These are phyloP conservation scores for Aspergillus versicolor DNA, from an alignment of 2,329 filamentous ascomycete species.

Conservation along the genomic window DNA sequence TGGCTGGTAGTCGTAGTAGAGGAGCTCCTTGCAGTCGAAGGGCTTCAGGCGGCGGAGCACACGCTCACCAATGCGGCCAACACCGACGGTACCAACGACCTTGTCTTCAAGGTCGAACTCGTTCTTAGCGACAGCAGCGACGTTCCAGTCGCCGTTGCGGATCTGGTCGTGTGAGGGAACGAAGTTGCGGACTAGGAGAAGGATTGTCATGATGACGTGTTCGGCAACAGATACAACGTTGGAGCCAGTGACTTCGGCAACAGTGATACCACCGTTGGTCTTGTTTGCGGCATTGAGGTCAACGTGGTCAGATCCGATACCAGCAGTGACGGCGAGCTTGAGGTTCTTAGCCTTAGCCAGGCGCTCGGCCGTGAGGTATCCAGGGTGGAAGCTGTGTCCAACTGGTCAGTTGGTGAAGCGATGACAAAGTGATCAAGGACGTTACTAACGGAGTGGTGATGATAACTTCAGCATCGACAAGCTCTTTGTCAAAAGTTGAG, in stretches of 20 bases:
- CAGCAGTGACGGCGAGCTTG: slow-evolving; percentile 94
- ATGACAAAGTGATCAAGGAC: background rate
- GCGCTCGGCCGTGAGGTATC: slow-evolving; percentile 94
- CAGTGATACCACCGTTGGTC: slow-evolving; percentile 96
- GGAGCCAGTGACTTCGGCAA: slow-evolving; percentile 95
- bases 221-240: slow-evolving; percentile 98
- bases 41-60: slow-evolving; percentile 93
- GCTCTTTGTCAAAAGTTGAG: slow-evolving; percentile 92
- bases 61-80: slow-evolving; percentile 97
- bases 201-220: slow-evolving; percentile 99
- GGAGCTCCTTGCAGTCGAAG: slow-evolving; percentile 98
- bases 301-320: slow-evolving; percentile 97
- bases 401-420: slow-evolving; percentile 9
- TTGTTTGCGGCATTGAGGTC: slow-evolving; percentile 96
- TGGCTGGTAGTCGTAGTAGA: slow-evolving; percentile 99
- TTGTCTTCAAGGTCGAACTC: slow-evolving; percentile 97
- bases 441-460: slow-evolving; percentile 86
- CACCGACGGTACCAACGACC: slow-evolving; percentile 95
- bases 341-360: slow-evolving; percentile 98
- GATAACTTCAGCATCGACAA: slow-evolving; percentile 96
- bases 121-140: slow-evolving; percentile 94
- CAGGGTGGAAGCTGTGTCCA: slow-evolving; percentile 82
- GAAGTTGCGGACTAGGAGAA: slow-evolving; percentile 94
- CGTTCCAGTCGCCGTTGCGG: slow-evolving; percentile 85
- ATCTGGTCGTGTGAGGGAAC: slow-evolving; percentile 96